Conservation (phyloP, 257 asterid species). For the Nicotiana otophora region DNA sequence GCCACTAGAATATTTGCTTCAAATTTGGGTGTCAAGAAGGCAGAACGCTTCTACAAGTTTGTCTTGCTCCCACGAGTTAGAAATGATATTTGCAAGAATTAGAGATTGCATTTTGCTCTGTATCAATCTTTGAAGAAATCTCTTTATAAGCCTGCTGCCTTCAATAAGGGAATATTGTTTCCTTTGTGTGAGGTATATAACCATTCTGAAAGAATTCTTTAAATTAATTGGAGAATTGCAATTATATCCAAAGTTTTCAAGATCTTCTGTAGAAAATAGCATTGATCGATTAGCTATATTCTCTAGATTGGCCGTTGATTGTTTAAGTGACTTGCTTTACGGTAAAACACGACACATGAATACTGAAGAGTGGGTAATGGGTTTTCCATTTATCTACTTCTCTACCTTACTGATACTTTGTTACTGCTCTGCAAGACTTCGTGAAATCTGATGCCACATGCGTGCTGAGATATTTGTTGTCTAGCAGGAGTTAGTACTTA, state of each 20-base stretch:
- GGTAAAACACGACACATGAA: background rate
- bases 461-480: background rate
- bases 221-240: background rate
- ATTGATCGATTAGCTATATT: background rate
- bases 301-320: background rate
- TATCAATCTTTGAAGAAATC: constrained; percentile 80
- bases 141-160: constrained; percentile 86
- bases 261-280: background rate
- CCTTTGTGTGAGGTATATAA: constrained; percentile 72
- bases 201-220: background rate
- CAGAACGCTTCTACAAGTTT: constrained; percentile 71
- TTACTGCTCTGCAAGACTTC: background rate
- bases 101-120: constrained; percentile 77
- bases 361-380: background rate
- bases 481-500: background rate
- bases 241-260: background rate
- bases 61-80: constrained; percentile 92
- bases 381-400: background rate
- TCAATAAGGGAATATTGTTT: constrained; percentile 77
- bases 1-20: constrained; percentile 93
- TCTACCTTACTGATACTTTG: background rate
- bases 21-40: constrained; percentile 78
- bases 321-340: background rate
- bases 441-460: background rate
- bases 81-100: constrained; percentile 74